Percentiles rank a stretch among this genome's conserved stretches.
Evolutionary conservation across 2,329 filamentous ascomycete species (phyloP).

Genomic region (Epicoccum sorghinum): DNA sequence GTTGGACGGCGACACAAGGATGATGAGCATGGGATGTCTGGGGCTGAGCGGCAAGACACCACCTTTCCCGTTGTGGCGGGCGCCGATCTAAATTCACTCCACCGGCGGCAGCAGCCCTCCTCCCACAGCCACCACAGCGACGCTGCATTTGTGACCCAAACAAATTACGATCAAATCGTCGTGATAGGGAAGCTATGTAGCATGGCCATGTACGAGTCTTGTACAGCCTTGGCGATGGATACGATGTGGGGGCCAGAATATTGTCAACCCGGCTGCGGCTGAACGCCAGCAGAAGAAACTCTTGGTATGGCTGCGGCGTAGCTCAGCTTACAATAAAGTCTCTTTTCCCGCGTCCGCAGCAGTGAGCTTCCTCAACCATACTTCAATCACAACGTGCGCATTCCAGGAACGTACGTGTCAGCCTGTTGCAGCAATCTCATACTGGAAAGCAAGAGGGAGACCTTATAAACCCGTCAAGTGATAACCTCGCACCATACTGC

Average conservation of each 20-base stretch:
- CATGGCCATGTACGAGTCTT: not conserved
- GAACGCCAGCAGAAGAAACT: not conserved
- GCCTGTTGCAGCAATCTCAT: too few relatives aligned
- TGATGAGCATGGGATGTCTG: not conserved
- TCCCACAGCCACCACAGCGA: slow-evolving; percentile 4
- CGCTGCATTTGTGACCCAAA: not conserved
- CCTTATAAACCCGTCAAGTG: too few relatives aligned
- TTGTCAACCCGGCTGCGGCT: slow-evolving; percentile 2
- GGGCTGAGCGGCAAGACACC: not conserved
- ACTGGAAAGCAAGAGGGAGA: too few relatives aligned
- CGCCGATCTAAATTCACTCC: slow-evolving; percentile 7
- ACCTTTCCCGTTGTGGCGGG: not conserved
- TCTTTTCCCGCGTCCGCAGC: not conserved
- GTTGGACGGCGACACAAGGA: not conserved
- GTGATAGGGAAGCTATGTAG: not conserved
- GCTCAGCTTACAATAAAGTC: slow-evolving; percentile 5
- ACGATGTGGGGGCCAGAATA: not conserved
- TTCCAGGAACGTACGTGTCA: too few relatives aligned
- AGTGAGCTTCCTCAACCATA: too few relatives aligned
- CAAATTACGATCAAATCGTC: slow-evolving; percentile 1
- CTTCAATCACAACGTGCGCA: too few relatives aligned
- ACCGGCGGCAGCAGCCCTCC: not conserved
- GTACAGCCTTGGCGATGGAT: not conserved
- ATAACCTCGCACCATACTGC: not conserved
- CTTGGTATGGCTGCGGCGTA: not conserved